Evolutionary conservation across 257 asterid species (phyloP).

Genomic region (Forsythia suspensa): DNA sequence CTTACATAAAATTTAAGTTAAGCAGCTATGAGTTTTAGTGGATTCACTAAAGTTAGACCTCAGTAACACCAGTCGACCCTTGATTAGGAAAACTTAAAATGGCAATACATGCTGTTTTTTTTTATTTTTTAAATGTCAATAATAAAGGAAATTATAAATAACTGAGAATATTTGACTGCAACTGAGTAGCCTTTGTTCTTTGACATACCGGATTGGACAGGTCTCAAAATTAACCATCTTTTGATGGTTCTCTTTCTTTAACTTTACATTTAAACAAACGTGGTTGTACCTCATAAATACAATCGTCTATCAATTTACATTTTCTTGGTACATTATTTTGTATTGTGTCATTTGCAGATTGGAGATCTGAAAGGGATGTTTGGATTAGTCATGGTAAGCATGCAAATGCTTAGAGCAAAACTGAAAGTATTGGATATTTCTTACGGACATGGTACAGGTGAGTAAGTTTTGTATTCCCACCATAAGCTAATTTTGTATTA

Average conservation of each 20-base stretch:
- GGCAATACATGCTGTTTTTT: neutral
- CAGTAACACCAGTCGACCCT: neutral
- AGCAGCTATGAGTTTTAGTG: neutral
- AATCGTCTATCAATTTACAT: neutral
- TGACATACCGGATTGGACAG: neutral
- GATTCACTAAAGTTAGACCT: neutral
- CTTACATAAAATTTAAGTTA: neutral
- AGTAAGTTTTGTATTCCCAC: slow-evolving; percentile 18
- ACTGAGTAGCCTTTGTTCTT: neutral
- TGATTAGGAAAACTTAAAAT: neutral
- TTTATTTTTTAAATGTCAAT: too few relatives aligned
- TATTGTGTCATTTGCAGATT: slow-evolving; percentile 52
- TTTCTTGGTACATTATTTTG: slow-evolving; percentile 10
- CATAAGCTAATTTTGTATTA: neutral
- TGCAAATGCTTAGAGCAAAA: slow-evolving; percentile 71
- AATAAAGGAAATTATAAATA: too few relatives aligned
- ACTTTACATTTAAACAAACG: neutral
- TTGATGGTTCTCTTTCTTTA: neutral
- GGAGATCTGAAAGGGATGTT: slow-evolving; percentile 89
- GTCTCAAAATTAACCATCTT: neutral
- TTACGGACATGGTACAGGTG: slow-evolving; percentile 84
- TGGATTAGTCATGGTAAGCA: slow-evolving; percentile 67
- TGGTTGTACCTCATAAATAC: slow-evolving; percentile 2
- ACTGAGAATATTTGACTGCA: neutral
- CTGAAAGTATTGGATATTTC: slow-evolving; percentile 72